phyloP scores from a whole-genome alignment of 345 rosid species.

The Eucalyptus caleyi region DNA sequence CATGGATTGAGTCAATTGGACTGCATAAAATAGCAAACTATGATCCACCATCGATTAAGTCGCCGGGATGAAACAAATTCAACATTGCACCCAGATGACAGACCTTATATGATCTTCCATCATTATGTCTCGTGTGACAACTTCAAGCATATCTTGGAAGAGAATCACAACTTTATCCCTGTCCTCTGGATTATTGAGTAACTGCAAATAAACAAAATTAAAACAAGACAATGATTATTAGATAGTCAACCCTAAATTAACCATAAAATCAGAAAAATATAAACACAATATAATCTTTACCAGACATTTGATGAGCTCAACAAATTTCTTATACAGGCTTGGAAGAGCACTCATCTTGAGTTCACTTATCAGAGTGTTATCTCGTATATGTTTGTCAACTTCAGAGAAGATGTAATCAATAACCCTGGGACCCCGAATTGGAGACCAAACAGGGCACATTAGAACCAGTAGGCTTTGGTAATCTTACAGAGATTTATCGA shows the following conservation, averaged over 20 bases:
- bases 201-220: constrained; percentile 18
- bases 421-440: constrained; percentile 40
- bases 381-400: constrained; percentile 43
- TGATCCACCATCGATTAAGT: constrained; percentile 55
- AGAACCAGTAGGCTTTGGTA: not conserved
- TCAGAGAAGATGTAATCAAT: constrained; percentile 47
- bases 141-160: constrained; percentile 99
- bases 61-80: not conserved
- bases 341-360: constrained; percentile 91
- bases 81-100: constrained; percentile 4
- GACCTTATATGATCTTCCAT: constrained; percentile 61
- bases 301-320: constrained; percentile 76
- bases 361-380: constrained; percentile 23
- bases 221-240: not conserved
- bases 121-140: constrained; percentile 82
- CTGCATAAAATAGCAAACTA: constrained; percentile 16
- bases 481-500: not conserved
- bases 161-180: constrained; percentile 83
- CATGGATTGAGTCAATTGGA: constrained; percentile 58
- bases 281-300: constrained; percentile 23
- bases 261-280: not conserved
- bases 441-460: not conserved
- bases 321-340: constrained; percentile 71
- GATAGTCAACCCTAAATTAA: not conserved
- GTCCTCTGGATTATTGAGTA: constrained; percentile 60